phyloP scores from a whole-genome alignment of 2,329 filamentous ascomycete species.

The Exophiala sideris region DNA sequence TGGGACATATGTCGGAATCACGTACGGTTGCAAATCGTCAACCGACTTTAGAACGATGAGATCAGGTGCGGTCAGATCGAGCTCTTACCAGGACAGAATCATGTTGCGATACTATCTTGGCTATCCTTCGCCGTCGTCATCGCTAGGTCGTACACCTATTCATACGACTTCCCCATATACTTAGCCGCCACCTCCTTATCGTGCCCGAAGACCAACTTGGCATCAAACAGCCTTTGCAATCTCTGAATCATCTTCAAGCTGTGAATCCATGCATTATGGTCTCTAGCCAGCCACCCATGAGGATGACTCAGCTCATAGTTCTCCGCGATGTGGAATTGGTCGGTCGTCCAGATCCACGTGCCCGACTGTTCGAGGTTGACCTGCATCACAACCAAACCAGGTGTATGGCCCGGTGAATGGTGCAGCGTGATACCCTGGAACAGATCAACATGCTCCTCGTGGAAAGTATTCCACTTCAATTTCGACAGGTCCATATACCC shows the following conservation, averaged over 20 bases:
- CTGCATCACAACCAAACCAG: conserved; percentile 37
- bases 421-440: conserved; percentile 40
- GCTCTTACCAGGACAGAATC: too few species aligned
- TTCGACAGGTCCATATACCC: conserved; percentile 36
- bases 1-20: too few species aligned
- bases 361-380: conserved; percentile 36
- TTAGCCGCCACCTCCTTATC: conserved; percentile 27
- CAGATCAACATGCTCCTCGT: conserved; percentile 39
- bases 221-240: conserved; percentile 33
- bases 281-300: conserved; percentile 38
- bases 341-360: conserved; percentile 41
- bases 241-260: conserved; percentile 35
- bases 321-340: conserved; percentile 41
- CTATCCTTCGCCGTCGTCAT: too few species aligned
- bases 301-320: conserved; percentile 37
- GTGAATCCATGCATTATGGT: conserved; percentile 38
- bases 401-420: conserved; percentile 38
- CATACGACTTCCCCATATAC: conserved; percentile 17
- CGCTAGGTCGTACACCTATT: not conserved
- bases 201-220: conserved; percentile 36
- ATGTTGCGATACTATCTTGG: too few species aligned
- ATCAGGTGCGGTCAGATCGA: too few species aligned
- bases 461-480: conserved; percentile 45
- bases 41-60: too few species aligned
- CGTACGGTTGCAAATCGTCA: too few species aligned